Percentiles rank a stretch among this genome's conserved stretches.
phyloP scores from a whole-genome alignment of 352 stramenopile genomes.

The Pythium insidiosum region DNA sequence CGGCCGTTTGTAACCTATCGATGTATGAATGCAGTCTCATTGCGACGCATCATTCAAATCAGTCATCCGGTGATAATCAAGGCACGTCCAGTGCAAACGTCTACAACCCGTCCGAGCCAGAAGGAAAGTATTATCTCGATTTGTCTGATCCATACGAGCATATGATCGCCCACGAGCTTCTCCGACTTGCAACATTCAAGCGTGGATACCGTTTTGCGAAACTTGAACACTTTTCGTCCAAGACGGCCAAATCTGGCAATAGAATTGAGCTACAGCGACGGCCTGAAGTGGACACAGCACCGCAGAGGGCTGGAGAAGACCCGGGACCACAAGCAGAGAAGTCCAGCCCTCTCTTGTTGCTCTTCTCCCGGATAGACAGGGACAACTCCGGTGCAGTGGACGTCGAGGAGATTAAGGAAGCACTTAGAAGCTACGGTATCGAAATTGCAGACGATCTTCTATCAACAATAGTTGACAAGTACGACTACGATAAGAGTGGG shows the following conservation, averaged over 20 bases:
- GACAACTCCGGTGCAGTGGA: slow-evolving; percentile 40
- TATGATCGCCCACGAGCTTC: slow-evolving; percentile 62
- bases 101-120: slow-evolving; percentile 54
- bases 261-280: slow-evolving; percentile 23
- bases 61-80: no score
- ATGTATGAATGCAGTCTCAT: slow-evolving; percentile 48
- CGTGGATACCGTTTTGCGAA: slow-evolving; percentile 36
- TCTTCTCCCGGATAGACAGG: slow-evolving; percentile 43
- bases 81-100: slow-evolving; percentile 8
- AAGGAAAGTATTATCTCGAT: slow-evolving; percentile 45
- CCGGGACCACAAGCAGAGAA: no score
- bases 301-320: no score
- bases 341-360: slow-evolving; percentile 16
- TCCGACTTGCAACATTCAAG: slow-evolving; percentile 52
- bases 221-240: slow-evolving; percentile 31
- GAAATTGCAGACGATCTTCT: slow-evolving; percentile 26
- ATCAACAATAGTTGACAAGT: slow-evolving; percentile 24
- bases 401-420: slow-evolving; percentile 22
- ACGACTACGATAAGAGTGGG: slow-evolving; percentile 46
- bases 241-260: slow-evolving; percentile 6
- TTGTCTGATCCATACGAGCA: slow-evolving; percentile 66
- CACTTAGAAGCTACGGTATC: slow-evolving; percentile 27
- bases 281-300: no score
- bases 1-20: slow-evolving; percentile 30
- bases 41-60: slow-evolving; percentile 1